A percentile compares a stretch with the other conserved stretches of the same genome.
Evolutionary conservation across 305 asterid species (phyloP).

Genomic region (Plantago lanceolata): DNA sequence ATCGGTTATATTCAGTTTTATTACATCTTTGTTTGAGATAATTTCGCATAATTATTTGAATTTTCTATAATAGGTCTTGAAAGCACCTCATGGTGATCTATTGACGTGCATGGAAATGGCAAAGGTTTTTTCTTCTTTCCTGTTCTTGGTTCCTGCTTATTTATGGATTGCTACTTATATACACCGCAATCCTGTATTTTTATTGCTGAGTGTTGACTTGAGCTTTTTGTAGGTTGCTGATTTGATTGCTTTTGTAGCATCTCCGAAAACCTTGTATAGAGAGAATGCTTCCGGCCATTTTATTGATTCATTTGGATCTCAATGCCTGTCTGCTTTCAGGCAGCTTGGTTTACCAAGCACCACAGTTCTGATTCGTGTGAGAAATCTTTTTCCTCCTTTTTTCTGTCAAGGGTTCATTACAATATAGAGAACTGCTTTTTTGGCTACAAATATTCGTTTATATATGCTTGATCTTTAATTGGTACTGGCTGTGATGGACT

Average conservation of each 20-base stretch:
- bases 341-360: constrained; percentile 90
- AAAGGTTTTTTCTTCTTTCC: constrained; percentile 40
- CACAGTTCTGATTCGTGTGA: constrained; percentile 79
- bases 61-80: constrained; percentile 54
- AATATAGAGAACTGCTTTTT: background rate
- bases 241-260: constrained; percentile 92
- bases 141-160: constrained; percentile 5
- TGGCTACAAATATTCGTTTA: background rate
- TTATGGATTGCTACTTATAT: background rate
- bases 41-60: constrained; percentile 9
- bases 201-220: constrained; percentile 6
- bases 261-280: constrained; percentile 50
- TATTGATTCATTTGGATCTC: constrained; percentile 87
- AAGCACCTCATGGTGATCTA: constrained; percentile 86
- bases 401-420: background rate
- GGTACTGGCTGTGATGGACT: no score
- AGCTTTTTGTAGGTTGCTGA: constrained; percentile 70
- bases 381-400: constrained; percentile 23
- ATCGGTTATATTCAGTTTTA: background rate
- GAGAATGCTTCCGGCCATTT: constrained; percentile 36
- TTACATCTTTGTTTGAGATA: background rate
- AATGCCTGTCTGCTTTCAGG: constrained; percentile 82
- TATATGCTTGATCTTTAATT: background rate
- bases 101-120: constrained; percentile 94
- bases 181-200: constrained; percentile 5